Evolutionary conservation across 2,329 filamentous ascomycete genomes (phyloP).

Genomic region (Trichoderma sp.): DNA sequence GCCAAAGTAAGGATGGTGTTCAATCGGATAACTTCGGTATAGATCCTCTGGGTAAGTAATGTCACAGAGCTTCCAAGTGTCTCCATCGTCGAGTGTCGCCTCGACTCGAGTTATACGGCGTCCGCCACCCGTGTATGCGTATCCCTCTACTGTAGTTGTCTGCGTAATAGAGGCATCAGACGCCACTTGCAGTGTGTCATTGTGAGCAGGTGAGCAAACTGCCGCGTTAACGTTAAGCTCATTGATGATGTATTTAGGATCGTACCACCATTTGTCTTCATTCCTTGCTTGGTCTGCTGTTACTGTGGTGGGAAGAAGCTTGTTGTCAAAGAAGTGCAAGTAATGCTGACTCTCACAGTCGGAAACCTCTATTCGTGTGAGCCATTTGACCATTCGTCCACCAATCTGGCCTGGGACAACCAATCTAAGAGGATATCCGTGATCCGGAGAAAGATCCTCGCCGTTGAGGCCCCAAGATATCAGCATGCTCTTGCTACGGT

Average conservation of each 20-base stretch:
- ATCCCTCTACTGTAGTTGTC: constrained; percentile 67
- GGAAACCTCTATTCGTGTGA: constrained; percentile 79
- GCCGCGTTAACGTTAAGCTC: constrained; percentile 88
- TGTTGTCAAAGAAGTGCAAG: constrained; percentile 92
- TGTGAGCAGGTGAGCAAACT: constrained; percentile 74
- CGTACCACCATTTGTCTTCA: constrained; percentile 76
- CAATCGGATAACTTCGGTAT: constrained; percentile 65
- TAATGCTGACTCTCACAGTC: constrained; percentile 82
- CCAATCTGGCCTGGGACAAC: constrained; percentile 92
- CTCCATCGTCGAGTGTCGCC: constrained; percentile 79
- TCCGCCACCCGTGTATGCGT: constrained; percentile 89
- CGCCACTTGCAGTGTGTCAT: neutral
- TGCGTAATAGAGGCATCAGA: constrained; percentile 62
- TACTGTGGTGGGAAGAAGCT: constrained; percentile 84
- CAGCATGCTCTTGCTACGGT: constrained; percentile 80
- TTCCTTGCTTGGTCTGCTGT: constrained; percentile 77
- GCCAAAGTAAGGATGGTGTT: constrained; percentile 71
- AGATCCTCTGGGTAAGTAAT: constrained; percentile 84
- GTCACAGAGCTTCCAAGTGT: constrained; percentile 57
- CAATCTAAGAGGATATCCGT: constrained; percentile 79
- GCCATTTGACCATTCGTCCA: constrained; percentile 90
- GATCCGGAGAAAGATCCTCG: constrained; percentile 75
- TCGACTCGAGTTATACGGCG: constrained; percentile 80
- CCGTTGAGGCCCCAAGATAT: constrained; percentile 92
- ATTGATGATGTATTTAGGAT: constrained; percentile 91